Conservation (phyloP, 257 asterid genomes). For the Jasminum sambac region DNA sequence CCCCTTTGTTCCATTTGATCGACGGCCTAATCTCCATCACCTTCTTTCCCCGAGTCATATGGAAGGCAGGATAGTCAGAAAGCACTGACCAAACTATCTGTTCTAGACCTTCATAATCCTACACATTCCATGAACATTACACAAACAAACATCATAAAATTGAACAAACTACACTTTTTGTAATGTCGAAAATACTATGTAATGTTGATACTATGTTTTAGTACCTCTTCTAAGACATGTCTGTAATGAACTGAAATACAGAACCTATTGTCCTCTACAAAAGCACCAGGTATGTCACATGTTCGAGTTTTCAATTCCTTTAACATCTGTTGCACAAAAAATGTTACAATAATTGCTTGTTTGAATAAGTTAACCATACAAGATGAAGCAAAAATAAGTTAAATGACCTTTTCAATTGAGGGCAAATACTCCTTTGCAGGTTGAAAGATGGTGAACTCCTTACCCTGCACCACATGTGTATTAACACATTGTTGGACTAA, state of each 20-base stretch:
- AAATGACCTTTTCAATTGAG: constrained; percentile 51
- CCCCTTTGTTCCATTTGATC: constrained; percentile 79
- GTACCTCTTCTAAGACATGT: constrained; percentile 63
- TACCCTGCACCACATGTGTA: constrained; percentile 43
- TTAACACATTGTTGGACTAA: not conserved
- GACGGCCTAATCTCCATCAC: constrained; percentile 86
- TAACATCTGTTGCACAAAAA: constrained; percentile 46
- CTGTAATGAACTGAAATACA: constrained; percentile 85
- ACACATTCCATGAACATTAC: not conserved
- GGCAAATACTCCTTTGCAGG: constrained; percentile 83
- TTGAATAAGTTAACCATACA: not conserved
- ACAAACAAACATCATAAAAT: not conserved
- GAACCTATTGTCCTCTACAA: constrained; percentile 78
- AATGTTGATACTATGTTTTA: not conserved
- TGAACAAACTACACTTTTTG: not conserved
- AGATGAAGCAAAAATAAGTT: not conserved
- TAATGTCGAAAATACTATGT: not conserved
- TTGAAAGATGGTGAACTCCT: constrained; percentile 62
- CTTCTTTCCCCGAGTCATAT: constrained; percentile 70
- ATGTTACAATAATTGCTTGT: not conserved
- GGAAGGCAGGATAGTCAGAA: constrained; percentile 42
- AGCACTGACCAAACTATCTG: constrained; percentile 39
- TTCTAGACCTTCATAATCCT: constrained; percentile 64
- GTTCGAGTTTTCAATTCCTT: constrained; percentile 46
- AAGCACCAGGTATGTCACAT: constrained; percentile 51